Conservation (phyloP, 2,329 filamentous ascomycete species). For the Alternaria sp. region DNA sequence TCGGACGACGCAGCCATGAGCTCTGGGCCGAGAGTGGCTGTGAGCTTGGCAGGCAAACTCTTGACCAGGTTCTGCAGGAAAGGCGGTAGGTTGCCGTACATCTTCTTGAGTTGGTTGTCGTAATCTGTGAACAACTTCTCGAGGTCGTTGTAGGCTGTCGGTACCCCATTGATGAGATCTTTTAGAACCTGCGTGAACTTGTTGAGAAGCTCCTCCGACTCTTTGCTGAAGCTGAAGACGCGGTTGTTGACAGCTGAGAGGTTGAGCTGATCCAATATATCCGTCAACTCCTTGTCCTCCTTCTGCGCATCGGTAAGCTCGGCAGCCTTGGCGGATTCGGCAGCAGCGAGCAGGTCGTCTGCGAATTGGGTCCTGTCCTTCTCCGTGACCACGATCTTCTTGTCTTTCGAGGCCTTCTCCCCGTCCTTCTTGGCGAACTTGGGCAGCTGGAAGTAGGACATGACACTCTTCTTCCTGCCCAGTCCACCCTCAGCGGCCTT, state of each 20-base stretch:
- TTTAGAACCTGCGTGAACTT: constrained; percentile 91
- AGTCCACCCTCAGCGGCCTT: constrained; percentile 38
- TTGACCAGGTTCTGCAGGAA: constrained; percentile 88
- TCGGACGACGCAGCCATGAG: constrained; percentile 80
- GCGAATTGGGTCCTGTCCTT: constrained; percentile 47
- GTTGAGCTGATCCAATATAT: constrained; percentile 83
- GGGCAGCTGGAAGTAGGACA: constrained; percentile 43
- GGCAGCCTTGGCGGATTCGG: constrained; percentile 39
- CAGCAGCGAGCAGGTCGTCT: constrained; percentile 42
- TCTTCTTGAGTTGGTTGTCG: constrained; percentile 68
- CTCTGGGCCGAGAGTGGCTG: constrained; percentile 77
- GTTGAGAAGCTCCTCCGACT: constrained; percentile 80
- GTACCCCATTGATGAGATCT: constrained; percentile 89
- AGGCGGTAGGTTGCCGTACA: constrained; percentile 72
- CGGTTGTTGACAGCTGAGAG: constrained; percentile 84
- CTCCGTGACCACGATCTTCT: constrained; percentile 42
- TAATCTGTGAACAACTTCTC: constrained; percentile 69
- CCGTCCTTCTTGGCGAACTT: constrained; percentile 44
- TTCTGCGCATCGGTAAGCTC: constrained; percentile 53
- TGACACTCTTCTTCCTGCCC: constrained; percentile 49
- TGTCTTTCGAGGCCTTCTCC: constrained; percentile 39
- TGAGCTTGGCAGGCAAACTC: constrained; percentile 82
- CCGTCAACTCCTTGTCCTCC: constrained; percentile 75
- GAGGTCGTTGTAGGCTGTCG: constrained; percentile 93
- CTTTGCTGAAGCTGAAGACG: constrained; percentile 81